phyloP scores from a whole-genome alignment of 2,329 filamentous ascomycete species.

The Thermomyces lanuginosus region DNA sequence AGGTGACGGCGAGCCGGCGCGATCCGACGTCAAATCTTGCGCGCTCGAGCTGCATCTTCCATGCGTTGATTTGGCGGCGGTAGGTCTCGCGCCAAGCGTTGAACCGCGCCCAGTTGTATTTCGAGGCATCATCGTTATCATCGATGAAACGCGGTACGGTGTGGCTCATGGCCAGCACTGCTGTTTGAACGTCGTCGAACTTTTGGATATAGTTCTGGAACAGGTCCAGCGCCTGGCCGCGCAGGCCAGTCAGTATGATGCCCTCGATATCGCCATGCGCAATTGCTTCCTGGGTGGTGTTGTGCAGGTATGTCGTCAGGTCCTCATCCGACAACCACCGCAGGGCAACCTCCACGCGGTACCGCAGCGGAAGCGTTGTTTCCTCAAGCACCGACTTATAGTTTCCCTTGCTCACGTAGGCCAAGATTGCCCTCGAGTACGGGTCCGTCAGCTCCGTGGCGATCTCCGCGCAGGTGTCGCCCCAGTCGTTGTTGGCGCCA shows the following conservation, averaged over 20 bases:
- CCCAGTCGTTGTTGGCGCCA: too few species aligned
- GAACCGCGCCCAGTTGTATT: constrained; percentile 39
- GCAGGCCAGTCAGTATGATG: constrained; percentile 44
- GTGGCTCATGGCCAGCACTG: constrained; percentile 43
- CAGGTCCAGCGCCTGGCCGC: constrained; percentile 41
- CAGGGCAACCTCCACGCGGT: constrained; percentile 47
- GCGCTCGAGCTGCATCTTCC: constrained; percentile 44
- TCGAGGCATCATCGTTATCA: constrained; percentile 36
- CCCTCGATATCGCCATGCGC: constrained; percentile 44
- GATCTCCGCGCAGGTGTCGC: constrained; percentile 46
- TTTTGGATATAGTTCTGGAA: constrained; percentile 44
- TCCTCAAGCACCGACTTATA: constrained; percentile 44
- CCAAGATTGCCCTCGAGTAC: constrained; percentile 44
- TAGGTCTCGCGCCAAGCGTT: constrained; percentile 46
- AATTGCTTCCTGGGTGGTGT: constrained; percentile 36
- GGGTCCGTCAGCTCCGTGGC: constrained; percentile 45
- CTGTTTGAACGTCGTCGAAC: constrained; percentile 46
- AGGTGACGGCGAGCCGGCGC: constrained; percentile 35
- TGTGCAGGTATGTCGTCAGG: constrained; percentile 37
- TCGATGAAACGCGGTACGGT: constrained; percentile 43
- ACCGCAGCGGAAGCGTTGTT: constrained; percentile 40
- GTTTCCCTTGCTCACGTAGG: constrained; percentile 42
- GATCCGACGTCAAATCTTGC: constrained; percentile 44
- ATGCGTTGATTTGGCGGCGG: constrained; percentile 43
- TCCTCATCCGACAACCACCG: constrained; percentile 32